phyloP scores from a whole-genome alignment of 441 rosid genomes.

The Erysimum cheiri region DNA sequence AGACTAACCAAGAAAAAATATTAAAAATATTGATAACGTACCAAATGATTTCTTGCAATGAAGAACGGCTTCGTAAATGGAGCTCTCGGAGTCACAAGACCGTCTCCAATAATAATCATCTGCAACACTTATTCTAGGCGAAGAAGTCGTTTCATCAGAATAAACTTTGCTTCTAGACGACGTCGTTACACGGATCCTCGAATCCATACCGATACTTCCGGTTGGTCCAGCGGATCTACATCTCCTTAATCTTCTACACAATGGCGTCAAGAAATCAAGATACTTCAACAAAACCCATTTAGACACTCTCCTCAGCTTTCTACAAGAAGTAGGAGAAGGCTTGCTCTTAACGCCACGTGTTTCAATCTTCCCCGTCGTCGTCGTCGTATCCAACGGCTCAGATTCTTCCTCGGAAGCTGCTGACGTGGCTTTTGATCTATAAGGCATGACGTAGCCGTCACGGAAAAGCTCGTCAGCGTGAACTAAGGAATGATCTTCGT shows the following conservation, averaged over 20 bases:
- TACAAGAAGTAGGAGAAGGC: slow-evolving; percentile 49
- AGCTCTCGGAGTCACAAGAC: slow-evolving; percentile 94
- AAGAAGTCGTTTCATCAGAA: slow-evolving; percentile 57
- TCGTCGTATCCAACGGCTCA: slow-evolving; percentile 46
- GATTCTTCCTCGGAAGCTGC: slow-evolving; percentile 47
- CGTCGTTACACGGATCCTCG: slow-evolving; percentile 46
- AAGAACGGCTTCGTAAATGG: slow-evolving; percentile 95
- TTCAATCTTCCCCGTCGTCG: slow-evolving; percentile 37
- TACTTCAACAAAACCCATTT: slow-evolving; percentile 67
- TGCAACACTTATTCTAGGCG: slow-evolving; percentile 76
- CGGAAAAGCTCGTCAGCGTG: slow-evolving; percentile 91
- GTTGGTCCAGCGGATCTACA: slow-evolving; percentile 43
- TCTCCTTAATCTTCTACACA: slow-evolving; percentile 61
- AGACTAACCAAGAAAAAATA: neutral
- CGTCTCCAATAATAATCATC: slow-evolving; percentile 64
- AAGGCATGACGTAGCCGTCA: slow-evolving; percentile 77
- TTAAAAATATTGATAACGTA: slow-evolving; percentile 26
- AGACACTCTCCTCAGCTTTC: slow-evolving; percentile 62
- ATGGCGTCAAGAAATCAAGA: slow-evolving; percentile 73
- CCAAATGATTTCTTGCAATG: slow-evolving; percentile 96
- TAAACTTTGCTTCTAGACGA: slow-evolving; percentile 53
- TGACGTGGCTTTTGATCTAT: slow-evolving; percentile 40
- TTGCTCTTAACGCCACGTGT: slow-evolving; percentile 43
- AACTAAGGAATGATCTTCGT: slow-evolving; percentile 54
- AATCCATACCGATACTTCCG: slow-evolving; percentile 42